These are phyloP conservation scores for Apiospora koreana DNA, from an alignment of 2,329 filamentous ascomycete genomes.

Conservation along the genomic window DNA sequence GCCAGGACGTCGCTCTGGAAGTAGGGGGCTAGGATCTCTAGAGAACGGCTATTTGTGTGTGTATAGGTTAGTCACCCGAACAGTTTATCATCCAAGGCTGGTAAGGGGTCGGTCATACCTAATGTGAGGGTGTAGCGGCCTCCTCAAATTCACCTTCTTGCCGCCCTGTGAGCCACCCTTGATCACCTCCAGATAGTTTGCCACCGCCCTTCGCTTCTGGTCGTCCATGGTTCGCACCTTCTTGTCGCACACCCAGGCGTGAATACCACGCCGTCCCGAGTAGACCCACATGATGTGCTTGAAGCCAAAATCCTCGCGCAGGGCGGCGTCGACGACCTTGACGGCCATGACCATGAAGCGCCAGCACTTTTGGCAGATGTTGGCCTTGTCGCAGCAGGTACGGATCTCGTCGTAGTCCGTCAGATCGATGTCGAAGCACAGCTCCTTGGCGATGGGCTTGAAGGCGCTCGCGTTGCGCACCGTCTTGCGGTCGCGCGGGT, in stretches of 20 bases:
- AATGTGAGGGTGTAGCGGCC: conserved; percentile 89
- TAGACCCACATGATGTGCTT: conserved; percentile 98
- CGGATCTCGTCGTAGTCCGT: conserved; percentile 98
- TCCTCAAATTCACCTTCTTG: conserved; percentile 80
- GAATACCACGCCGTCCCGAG: conserved; percentile 91
- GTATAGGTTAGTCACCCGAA: conserved; percentile 18
- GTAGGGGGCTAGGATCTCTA: conserved; percentile 80
- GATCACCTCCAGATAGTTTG: conserved; percentile 88
- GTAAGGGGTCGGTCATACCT: conserved; percentile 47
- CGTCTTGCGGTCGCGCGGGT: conserved; percentile 90
- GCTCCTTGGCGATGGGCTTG: conserved; percentile 84
- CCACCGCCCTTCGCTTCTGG: conserved; percentile 79
- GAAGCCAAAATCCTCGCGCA: conserved; percentile 95
- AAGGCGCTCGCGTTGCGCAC: conserved; percentile 80
- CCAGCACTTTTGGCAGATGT: conserved; percentile 95
- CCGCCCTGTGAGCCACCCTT: conserved; percentile 82
- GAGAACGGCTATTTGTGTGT: conserved; percentile 65
- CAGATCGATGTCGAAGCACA: conserved; percentile 99
- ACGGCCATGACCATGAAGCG: conserved; percentile 97
- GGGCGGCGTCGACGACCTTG: conserved; percentile 82
- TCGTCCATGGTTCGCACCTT: conserved; percentile 84
- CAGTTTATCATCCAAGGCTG: neutral
- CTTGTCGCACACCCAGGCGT: conserved; percentile 97
- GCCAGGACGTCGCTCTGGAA: conserved; percentile 82
- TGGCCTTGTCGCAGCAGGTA: conserved; percentile 91